Evolutionary conservation across 305 asterid genomes (phyloP).

Genomic region (Fraxinus xanthoxyloides): DNA sequence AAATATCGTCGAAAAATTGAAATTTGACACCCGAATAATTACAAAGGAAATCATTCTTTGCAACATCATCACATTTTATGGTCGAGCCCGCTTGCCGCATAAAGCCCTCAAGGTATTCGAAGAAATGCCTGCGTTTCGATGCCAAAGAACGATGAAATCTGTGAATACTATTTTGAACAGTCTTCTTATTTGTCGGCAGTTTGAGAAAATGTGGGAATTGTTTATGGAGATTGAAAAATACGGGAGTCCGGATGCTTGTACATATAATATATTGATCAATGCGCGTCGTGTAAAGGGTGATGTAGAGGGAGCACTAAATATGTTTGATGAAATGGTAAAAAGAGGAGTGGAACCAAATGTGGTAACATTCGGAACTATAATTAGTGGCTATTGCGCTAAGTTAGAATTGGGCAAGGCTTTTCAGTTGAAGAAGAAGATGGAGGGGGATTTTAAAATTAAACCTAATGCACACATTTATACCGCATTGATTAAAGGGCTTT

Average conservation of each 20-base stretch:
- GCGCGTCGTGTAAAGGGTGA: constrained; percentile 38
- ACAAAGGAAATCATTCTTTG: constrained; percentile 66
- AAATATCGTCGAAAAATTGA: constrained; percentile 41
- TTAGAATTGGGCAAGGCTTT: constrained; percentile 42
- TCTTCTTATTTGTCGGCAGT: constrained; percentile 46
- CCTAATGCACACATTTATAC: constrained; percentile 50
- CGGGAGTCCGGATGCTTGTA: constrained; percentile 54
- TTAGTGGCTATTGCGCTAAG: constrained; percentile 50
- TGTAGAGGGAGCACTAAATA: constrained; percentile 38
- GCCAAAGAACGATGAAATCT: constrained; percentile 57
- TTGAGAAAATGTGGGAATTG: constrained; percentile 43
- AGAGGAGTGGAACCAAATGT: constrained; percentile 58
- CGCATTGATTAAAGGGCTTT: constrained; percentile 64
- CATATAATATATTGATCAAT: constrained; percentile 60
- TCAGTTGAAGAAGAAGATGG: constrained; percentile 55
- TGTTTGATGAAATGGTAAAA: constrained; percentile 65
- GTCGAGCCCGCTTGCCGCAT: constrained; percentile 53
- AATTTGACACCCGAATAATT: constrained; percentile 39
- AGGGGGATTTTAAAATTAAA: constrained; percentile 42
- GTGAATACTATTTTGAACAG: constrained; percentile 58
- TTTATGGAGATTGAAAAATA: constrained; percentile 32
- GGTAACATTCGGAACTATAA: constrained; percentile 68
- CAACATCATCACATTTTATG: constrained; percentile 55
- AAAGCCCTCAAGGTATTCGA: constrained; percentile 55
- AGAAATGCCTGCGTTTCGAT: constrained; percentile 57